Conservation (phyloP, 352 stramenopile genomes). For the Globisporangium canariense region DNA sequence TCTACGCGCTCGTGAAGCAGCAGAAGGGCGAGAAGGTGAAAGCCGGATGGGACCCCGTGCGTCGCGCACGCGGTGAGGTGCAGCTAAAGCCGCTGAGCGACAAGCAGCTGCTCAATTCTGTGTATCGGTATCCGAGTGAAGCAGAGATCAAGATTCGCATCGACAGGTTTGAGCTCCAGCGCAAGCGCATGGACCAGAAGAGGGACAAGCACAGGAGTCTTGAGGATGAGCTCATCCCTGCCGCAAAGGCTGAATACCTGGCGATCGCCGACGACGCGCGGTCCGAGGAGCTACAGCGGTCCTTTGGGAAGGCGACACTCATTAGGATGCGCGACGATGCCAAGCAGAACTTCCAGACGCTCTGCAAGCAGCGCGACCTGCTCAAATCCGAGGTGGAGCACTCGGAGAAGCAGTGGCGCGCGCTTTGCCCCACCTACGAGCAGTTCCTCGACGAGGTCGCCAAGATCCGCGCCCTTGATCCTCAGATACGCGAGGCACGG, state of each 20-base stretch:
- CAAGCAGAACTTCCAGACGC: slow-evolving; percentile 45
- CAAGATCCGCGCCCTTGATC: slow-evolving; percentile 44
- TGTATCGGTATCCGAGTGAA: slow-evolving; percentile 72
- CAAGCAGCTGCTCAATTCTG: slow-evolving; percentile 55
- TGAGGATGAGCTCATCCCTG: slow-evolving; percentile 48
- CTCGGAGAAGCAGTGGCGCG: slow-evolving; percentile 36
- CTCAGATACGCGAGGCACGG: slow-evolving; percentile 26
- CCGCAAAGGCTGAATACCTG: slow-evolving; percentile 73
- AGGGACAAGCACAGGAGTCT: slow-evolving; percentile 34
- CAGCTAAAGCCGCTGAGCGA: slow-evolving; percentile 54
- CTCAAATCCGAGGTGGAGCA: slow-evolving; percentile 49
- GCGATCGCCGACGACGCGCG: slow-evolving; percentile 70
- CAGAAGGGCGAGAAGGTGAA: slow-evolving; percentile 55
- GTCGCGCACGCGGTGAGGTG: slow-evolving; percentile 37
- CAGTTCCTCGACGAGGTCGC: slow-evolving; percentile 58
- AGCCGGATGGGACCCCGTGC: slow-evolving; percentile 56
- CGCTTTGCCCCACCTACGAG: slow-evolving; percentile 51
- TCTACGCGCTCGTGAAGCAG: slow-evolving; percentile 49
- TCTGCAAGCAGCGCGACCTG: slow-evolving; percentile 48
- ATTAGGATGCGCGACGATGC: slow-evolving; percentile 63
- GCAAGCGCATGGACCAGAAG: slow-evolving; percentile 41
- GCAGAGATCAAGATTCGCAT: slow-evolving; percentile 51
- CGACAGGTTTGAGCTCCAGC: slow-evolving; percentile 60
- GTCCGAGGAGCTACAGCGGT: slow-evolving; percentile 55
- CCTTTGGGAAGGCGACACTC: slow-evolving; percentile 61